Conservation (phyloP, 352 stramenopile species). For the Phytopythium ostracodes region DNA sequence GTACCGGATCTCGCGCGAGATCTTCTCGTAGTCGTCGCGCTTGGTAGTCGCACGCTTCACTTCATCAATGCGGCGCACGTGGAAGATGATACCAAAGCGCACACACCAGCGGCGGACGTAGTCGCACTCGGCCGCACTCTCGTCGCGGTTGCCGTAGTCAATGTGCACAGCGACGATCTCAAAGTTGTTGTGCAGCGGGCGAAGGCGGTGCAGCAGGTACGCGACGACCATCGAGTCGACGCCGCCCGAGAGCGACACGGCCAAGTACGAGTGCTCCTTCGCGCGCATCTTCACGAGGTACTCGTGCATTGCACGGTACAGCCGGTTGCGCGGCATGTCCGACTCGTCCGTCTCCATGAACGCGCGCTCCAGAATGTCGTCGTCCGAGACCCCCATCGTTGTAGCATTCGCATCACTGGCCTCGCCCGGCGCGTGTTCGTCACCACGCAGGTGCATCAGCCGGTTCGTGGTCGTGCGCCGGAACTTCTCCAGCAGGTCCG, state of each 20-base stretch:
- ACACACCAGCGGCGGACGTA: slow-evolving; percentile 91
- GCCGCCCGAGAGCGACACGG: slow-evolving; percentile 92
- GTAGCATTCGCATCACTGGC: not conserved
- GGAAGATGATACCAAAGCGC: slow-evolving; percentile 71
- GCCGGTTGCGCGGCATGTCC: slow-evolving; percentile 58
- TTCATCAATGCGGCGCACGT: slow-evolving; percentile 89
- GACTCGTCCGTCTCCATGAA: slow-evolving; percentile 63
- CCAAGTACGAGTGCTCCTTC: slow-evolving; percentile 37
- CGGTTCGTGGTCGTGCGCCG: slow-evolving; percentile 72
- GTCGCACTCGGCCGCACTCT: slow-evolving; percentile 89
- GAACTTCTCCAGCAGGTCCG: slow-evolving; percentile 77
- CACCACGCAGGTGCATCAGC: slow-evolving; percentile 48
- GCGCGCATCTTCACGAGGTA: slow-evolving; percentile 57
- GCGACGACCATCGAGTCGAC: slow-evolving; percentile 99
- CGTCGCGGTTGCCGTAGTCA: slow-evolving; percentile 95
- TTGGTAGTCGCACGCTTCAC: slow-evolving; percentile 89
- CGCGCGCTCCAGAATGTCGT: slow-evolving; percentile 69
- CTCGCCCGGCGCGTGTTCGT: slow-evolving; percentile 12
- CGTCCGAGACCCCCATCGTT: slow-evolving; percentile 27
- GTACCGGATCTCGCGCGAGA: slow-evolving; percentile 93
- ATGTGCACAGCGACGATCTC: slow-evolving; percentile 92
- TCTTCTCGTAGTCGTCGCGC: slow-evolving; percentile 95
- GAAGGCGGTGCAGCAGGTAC: slow-evolving; percentile 88
- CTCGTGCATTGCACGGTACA: slow-evolving; percentile 70
- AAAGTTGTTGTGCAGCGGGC: slow-evolving; percentile 45